Conservation (phyloP, 2,329 filamentous ascomycete species). For the Calonectria multiphialidica region DNA sequence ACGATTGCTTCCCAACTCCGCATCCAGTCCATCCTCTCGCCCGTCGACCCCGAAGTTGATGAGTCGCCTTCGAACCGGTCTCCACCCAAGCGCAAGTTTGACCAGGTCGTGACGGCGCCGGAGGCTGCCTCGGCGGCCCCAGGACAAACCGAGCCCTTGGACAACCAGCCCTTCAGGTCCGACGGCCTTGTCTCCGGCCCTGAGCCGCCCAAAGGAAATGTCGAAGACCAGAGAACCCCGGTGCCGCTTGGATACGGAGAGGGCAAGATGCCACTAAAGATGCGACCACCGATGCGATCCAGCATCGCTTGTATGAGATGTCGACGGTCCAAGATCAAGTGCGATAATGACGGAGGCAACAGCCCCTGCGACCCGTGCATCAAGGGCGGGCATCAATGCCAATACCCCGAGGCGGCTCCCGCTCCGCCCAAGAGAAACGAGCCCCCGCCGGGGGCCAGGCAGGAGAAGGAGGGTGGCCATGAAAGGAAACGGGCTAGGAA, state of each 20-base stretch:
- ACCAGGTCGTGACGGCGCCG: conserved; percentile 26
- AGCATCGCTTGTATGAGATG: conserved; percentile 84
- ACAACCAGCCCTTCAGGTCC: conserved; percentile 15
- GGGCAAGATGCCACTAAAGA: conserved; percentile 27
- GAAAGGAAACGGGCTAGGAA: conserved; percentile 64
- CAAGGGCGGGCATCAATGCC: conserved; percentile 78
- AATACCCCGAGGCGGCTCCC: conserved; percentile 67
- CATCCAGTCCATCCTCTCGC: conserved; percentile 65
- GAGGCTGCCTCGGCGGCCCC: conserved; percentile 21
- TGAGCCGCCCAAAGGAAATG: conserved; percentile 24
- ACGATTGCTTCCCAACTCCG: conserved; percentile 64
- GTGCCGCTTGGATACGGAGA: conserved; percentile 18
- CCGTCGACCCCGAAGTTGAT: conserved; percentile 55
- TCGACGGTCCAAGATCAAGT: conserved; percentile 87
- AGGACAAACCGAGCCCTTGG: conserved; percentile 16
- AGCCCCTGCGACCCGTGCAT: conserved; percentile 82
- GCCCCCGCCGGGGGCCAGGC: conserved; percentile 50
- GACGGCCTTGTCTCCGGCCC: conserved; percentile 19
- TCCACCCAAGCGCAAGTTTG: conserved; percentile 34
- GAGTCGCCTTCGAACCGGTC: conserved; percentile 41
- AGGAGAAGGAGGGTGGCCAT: conserved; percentile 56
- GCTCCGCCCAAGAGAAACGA: conserved; percentile 57
- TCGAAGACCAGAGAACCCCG: conserved; percentile 23
- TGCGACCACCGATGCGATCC: conserved; percentile 73
- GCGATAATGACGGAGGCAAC: conserved; percentile 80